Percentiles rank a stretch among this genome's conserved stretches.
These are phyloP conservation scores for Neopestalotiopsis sp. DNA, from an alignment of 2,329 filamentous ascomycete genomes.

Conservation along the genomic window DNA sequence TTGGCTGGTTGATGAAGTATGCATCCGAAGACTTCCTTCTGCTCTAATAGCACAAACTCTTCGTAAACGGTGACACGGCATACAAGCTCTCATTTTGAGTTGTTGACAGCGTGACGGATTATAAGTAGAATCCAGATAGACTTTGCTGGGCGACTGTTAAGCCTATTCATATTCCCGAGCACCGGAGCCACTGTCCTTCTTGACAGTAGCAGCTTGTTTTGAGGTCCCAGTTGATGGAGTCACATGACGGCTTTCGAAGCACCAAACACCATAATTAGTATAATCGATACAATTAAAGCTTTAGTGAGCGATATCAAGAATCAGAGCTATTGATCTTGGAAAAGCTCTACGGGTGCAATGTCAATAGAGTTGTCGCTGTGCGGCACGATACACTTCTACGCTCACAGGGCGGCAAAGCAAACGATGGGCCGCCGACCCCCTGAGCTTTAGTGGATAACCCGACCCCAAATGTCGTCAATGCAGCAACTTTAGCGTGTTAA, in stretches of 20 bases:
- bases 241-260: no score
- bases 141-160: not conserved
- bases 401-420: not conserved
- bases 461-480: not conserved
- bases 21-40: not conserved
- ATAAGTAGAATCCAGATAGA: not conserved
- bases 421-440: not conserved
- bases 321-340: no score
- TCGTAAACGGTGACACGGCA: not conserved
- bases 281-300: no score
- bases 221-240: no score
- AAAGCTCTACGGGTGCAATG: no score
- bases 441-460: not conserved
- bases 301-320: no score
- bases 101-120: not conserved
- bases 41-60: not conserved
- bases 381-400: not conserved
- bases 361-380: not conserved
- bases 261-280: no score
- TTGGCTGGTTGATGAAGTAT: not conserved
- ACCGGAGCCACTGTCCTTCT: no score
- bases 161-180: no score
- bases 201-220: no score
- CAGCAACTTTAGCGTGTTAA: not conserved
- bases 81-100: not conserved